These are phyloP conservation scores for Coemansia sp. DNA, from an alignment of 371 early-diverging fungal genomes.

Conservation along the genomic window DNA sequence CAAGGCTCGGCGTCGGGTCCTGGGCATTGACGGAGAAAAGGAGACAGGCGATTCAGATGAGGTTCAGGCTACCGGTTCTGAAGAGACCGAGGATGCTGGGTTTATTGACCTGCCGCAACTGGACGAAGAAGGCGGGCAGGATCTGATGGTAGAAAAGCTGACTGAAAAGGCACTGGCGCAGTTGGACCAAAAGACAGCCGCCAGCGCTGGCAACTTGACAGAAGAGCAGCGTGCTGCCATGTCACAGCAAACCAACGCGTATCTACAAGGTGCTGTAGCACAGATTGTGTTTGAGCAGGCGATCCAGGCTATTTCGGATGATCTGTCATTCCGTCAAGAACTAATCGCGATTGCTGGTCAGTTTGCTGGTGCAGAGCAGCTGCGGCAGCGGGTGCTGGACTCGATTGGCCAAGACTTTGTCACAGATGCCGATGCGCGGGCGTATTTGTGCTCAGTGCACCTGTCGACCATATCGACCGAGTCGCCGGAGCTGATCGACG, in stretches of 20 bases:
- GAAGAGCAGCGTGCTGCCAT: constrained; percentile 52
- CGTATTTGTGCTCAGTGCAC: constrained; percentile 61
- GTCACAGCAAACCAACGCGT: constrained; percentile 59
- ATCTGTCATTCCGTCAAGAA: constrained; percentile 70
- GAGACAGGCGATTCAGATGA: no score
- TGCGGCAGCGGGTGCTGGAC: constrained; percentile 45
- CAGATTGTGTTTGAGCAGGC: constrained; percentile 80
- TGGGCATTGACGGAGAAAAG: constrained; percentile 59
- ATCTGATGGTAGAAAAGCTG: constrained; percentile 6
- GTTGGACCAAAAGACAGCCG: constrained; percentile 10
- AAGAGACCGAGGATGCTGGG: constrained; percentile 36
- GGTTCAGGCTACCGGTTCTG: no score
- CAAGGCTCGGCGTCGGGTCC: constrained; percentile 72
- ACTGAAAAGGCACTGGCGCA: constrained; percentile 19
- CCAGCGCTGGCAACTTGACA: constrained; percentile 24
- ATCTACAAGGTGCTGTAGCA: constrained; percentile 80
- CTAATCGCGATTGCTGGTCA: constrained; percentile 67
- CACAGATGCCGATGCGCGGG: constrained; percentile 57
- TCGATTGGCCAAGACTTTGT: constrained; percentile 66
- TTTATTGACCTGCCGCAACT: constrained; percentile 61
- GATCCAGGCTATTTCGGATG: constrained; percentile 70
- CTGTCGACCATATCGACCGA: constrained; percentile 47
- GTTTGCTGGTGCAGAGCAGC: constrained; percentile 45
- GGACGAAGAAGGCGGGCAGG: constrained; percentile 52
- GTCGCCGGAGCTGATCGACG: constrained; percentile 61